Conservation (phyloP, 345 rosid species). For the Eutrema japonicum region DNA sequence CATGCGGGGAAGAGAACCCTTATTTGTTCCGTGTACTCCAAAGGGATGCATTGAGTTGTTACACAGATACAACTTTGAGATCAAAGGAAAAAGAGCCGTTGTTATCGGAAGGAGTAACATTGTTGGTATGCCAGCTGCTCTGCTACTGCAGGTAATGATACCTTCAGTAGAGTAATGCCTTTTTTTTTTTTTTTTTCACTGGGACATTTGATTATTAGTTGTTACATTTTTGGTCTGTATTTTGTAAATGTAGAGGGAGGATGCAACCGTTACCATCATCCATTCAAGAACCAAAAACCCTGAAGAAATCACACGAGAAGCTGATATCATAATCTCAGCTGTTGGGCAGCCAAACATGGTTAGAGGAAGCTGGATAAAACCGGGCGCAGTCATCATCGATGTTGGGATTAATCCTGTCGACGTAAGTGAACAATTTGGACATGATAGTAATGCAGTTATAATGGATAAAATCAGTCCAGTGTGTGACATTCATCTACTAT, state of each 20-base stretch:
- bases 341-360: slow-evolving; percentile 89
- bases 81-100: slow-evolving; percentile 54
- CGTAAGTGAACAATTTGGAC: slow-evolving; percentile 43
- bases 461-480: background rate
- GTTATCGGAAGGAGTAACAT: slow-evolving; percentile 67
- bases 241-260: slow-evolving; percentile 60
- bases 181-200: too few species aligned
- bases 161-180: background rate
- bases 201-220: too few species aligned
- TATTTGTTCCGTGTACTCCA: slow-evolving; percentile 70
- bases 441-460: background rate
- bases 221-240: background rate
- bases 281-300: slow-evolving; percentile 83
- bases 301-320: slow-evolving; percentile 70
- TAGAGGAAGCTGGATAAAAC: slow-evolving; percentile 84
- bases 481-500: background rate
- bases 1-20: slow-evolving; percentile 83
- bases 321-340: slow-evolving; percentile 79
- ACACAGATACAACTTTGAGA: slow-evolving; percentile 65
- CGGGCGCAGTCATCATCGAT: slow-evolving; percentile 83
- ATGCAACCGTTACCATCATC: slow-evolving; percentile 71
- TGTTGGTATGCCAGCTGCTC: slow-evolving; percentile 94
- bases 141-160: slow-evolving; percentile 68
- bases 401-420: slow-evolving; percentile 91
- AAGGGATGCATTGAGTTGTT: slow-evolving; percentile 90